These are phyloP conservation scores for Henckelia pumila DNA, from an alignment of 257 asterid species.

Conservation along the genomic window DNA sequence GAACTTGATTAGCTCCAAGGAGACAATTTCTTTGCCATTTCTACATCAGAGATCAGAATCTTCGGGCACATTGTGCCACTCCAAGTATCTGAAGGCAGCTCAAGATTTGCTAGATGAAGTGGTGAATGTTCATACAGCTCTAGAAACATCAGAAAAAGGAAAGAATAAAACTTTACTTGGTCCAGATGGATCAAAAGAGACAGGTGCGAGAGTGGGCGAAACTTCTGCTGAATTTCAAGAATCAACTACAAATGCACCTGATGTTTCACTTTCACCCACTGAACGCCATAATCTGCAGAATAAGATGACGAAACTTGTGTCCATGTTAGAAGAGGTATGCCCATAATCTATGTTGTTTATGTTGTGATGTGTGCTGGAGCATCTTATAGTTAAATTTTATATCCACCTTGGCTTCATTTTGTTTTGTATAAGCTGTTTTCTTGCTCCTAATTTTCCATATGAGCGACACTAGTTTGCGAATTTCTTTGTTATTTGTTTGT, in stretches of 20 bases:
- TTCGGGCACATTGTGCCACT: constrained; percentile 37
- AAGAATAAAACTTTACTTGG: constrained; percentile 27
- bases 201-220: constrained; percentile 32
- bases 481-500: constrained; percentile 1
- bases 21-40: constrained; percentile 28
- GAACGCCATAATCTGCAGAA: constrained; percentile 53
- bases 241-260: constrained; percentile 29
- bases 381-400: neutral
- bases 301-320: constrained; percentile 55
- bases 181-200: constrained; percentile 31
- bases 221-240: constrained; percentile 32
- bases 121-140: constrained; percentile 45
- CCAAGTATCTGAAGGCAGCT: constrained; percentile 60
- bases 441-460: neutral
- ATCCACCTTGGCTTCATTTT: neutral
- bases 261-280: constrained; percentile 51
- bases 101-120: constrained; percentile 64
- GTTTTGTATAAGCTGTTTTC: neutral
- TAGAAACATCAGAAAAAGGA: constrained; percentile 31
- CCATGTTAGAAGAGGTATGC: constrained; percentile 66
- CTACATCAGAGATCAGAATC: constrained; percentile 29
- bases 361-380: neutral
- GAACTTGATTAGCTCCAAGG: constrained; percentile 31
- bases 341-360: neutral
- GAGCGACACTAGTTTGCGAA: neutral